Base-by-base conservation (phyloP, 768 basidiomycete genomes). In the Pholiota molesta region DNA sequence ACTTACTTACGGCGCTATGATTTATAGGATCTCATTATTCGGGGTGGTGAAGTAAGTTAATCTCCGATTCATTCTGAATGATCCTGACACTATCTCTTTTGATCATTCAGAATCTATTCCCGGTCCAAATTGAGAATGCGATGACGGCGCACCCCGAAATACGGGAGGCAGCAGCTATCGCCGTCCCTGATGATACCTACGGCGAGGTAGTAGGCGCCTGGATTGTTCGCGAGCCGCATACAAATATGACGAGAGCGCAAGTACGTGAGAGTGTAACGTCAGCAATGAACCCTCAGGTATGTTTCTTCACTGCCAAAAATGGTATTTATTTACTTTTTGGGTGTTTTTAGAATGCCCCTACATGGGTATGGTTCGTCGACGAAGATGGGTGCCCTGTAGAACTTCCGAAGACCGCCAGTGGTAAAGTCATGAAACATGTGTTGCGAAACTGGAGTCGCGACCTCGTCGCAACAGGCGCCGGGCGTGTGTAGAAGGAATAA, bases 141-240 rank as follows among this genome's bases (percentile, higher is more conserved):
- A 70, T 93, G 55, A 86, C 83, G 0, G 74, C 78, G 5, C 79
- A 87, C 58, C 78, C 79, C 1, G 76, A 72, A 16, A 83, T 95
- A 44, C 79, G 83, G 52, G 92, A 94, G 72, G 91, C 88, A 0
- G 90, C 91, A 1, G 90, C 80, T 5, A 82, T 94, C 7, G 74
- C 91, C 3, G 90, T 95, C 17, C 89, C 89, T 1, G 86, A 93
- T 66, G 60, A 67, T 1, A 80, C 75, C 62, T 92, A 84, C 65
- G 91, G 91, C 5, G 93, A 95, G 71, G 89, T 89, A 9, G 91
- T 93, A 1, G 92, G 93, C 1, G 89, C 85, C 16, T 94, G 91
- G 90, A 79, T 94, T 40, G 82, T 87, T 31, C 82, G 82, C 21
- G 81, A 85, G 60, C 69, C 77, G 6, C 77, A 78, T 13, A 70